Conservation (phyloP, 2,329 filamentous ascomycete species). For the Pestalotiopsis sp. region DNA sequence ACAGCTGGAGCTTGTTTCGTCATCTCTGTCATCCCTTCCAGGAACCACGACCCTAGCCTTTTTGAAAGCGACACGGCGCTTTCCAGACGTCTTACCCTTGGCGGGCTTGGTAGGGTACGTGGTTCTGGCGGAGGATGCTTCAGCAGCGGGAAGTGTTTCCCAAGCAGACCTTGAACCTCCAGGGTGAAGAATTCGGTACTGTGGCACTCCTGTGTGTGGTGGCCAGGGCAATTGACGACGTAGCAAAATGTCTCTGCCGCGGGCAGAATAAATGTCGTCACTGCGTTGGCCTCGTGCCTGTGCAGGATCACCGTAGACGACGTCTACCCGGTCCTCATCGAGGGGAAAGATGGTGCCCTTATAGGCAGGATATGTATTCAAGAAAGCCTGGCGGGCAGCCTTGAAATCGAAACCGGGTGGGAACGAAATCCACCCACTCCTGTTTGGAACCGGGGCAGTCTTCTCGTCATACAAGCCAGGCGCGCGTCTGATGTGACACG, state of each 20-base stretch:
- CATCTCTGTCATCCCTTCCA: not conserved
- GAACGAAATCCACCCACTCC: constrained; percentile 19
- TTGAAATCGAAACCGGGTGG: constrained; percentile 12
- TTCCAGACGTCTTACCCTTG: not conserved
- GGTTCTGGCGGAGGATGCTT: not conserved
- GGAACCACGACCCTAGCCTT: not conserved
- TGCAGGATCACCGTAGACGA: constrained; percentile 11
- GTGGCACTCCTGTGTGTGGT: constrained; percentile 12
- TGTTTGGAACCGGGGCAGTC: constrained; percentile 14
- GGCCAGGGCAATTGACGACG: constrained; percentile 18
- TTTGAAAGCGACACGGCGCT: not conserved
- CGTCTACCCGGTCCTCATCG: not conserved
- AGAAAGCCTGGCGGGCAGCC: constrained; percentile 12
- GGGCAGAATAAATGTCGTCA: constrained; percentile 15
- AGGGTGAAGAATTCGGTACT: not conserved
- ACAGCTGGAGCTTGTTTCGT: not conserved
- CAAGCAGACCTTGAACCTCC: not conserved
- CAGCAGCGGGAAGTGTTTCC: not conserved
- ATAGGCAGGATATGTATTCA: constrained; percentile 16
- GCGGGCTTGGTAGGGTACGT: not conserved
- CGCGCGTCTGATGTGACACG: constrained; percentile 18
- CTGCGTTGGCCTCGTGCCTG: constrained; percentile 5
- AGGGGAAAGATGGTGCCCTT: constrained; percentile 17
- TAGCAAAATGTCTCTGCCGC: not conserved
- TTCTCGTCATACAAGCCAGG: not conserved